Conservation (phyloP, 2,329 filamentous ascomycete species). For the Colletotrichum liaoningense region DNA sequence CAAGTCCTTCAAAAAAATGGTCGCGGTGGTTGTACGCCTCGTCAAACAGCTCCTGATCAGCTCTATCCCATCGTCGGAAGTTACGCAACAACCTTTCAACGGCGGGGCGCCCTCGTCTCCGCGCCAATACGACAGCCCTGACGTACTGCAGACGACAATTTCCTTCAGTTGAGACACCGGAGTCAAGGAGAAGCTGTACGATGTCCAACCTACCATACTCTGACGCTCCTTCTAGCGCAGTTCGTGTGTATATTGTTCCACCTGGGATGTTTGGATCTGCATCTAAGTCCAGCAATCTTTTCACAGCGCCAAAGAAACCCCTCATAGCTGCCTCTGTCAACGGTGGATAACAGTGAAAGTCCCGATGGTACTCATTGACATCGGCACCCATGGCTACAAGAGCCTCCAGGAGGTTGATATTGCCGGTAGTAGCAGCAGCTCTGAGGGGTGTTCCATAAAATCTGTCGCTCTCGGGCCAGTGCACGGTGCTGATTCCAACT, state of each 20-base stretch:
- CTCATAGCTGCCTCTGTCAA: neutral
- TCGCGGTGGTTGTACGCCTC: neutral
- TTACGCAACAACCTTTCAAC: neutral
- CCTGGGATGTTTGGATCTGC: neutral
- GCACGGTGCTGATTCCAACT: too few relatives aligned
- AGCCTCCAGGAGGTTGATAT: neutral
- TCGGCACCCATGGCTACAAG: neutral
- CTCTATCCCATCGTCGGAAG: neutral
- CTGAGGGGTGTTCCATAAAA: fast-evolving
- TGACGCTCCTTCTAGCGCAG: neutral
- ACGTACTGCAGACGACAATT: neutral
- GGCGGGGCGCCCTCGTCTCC: neutral
- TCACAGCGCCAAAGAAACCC: neutral
- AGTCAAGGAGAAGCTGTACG: neutral
- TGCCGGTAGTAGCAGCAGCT: neutral
- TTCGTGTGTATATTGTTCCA: fast-evolving
- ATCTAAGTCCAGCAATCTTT: neutral
- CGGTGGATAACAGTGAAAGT: fast-evolving
- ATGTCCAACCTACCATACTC: neutral
- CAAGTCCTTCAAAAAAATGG: too few relatives aligned
- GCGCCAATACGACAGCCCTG: neutral
- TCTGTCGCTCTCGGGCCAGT: too few relatives aligned
- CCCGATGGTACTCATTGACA: neutral
- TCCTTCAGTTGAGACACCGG: neutral
- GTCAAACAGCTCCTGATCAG: neutral